A percentile compares a stretch with the other conserved stretches of the same genome.
phyloP scores from a whole-genome alignment of 306 rosid genomes.

The Corylus avellana region DNA sequence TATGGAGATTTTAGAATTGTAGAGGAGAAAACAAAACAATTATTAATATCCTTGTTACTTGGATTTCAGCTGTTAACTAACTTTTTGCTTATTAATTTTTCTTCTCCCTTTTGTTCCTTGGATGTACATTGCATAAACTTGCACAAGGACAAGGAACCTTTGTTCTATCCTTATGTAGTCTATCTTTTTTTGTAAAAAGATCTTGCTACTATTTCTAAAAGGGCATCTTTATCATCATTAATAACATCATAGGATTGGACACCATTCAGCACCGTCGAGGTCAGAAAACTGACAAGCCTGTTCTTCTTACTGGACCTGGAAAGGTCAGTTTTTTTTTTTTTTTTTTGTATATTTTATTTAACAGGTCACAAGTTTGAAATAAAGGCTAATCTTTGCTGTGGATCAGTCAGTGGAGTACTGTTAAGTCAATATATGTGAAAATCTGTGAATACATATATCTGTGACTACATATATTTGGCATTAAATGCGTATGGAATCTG shows the following conservation, averaged over 20 bases:
- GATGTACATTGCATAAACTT: constrained; percentile 9
- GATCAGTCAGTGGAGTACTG: background rate
- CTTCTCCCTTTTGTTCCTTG: background rate
- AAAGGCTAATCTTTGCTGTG: background rate
- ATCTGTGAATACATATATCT: background rate
- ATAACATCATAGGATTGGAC: constrained; percentile 59
- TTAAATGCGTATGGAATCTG: background rate
- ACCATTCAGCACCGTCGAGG: constrained; percentile 89
- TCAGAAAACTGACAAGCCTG: constrained; percentile 70
- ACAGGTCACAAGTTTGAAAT: background rate
- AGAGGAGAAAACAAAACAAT: background rate
- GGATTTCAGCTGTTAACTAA: background rate
- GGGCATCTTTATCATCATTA: background rate
- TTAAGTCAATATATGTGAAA: background rate
- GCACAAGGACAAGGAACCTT: background rate
- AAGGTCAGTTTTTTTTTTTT: constrained; percentile 50
- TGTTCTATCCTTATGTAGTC: background rate
- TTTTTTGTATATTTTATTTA: background rate
- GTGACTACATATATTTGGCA: background rate
- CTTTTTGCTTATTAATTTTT: background rate
- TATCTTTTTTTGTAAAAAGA: background rate
- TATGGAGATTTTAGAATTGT: background rate
- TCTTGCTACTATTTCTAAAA: constrained; percentile 11
- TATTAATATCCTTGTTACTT: background rate
- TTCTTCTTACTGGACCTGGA: constrained; percentile 89